Conservation (phyloP, 2,329 filamentous ascomycete genomes). For the Phyllosticta citrichinensis region DNA sequence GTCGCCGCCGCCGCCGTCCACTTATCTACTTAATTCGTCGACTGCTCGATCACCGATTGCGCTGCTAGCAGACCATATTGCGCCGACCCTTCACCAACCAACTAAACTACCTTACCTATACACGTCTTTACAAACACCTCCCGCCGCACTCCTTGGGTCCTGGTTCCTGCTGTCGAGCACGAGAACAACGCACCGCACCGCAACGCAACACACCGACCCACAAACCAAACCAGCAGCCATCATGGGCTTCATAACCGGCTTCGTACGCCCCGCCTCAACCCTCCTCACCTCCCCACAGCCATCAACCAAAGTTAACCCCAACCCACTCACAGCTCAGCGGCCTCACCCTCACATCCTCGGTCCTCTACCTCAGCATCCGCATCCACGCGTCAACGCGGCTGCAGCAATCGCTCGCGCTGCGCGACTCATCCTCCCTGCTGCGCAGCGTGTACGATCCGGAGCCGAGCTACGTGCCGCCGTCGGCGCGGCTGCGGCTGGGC, state of each 20-base stretch:
- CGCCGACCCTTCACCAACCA: neutral
- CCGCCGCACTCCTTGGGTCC: neutral
- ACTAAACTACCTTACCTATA: neutral
- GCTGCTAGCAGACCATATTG: neutral
- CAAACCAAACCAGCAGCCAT: neutral
- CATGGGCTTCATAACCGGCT: constrained; percentile 45
- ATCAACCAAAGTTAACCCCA: neutral
- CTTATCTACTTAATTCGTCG: neutral
- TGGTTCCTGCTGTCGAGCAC: no score
- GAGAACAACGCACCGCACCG: neutral
- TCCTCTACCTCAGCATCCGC: constrained; percentile 29
- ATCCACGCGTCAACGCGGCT: constrained; percentile 38
- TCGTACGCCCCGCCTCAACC: constrained; percentile 27
- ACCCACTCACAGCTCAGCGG: constrained; percentile 35
- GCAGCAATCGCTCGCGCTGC: constrained; percentile 35
- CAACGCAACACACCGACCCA: neutral
- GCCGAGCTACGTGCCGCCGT: constrained; percentile 27
- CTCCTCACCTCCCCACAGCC: neutral
- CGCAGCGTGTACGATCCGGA: constrained; percentile 35
- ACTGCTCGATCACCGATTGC: constrained; percentile 4
- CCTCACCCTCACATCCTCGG: constrained; percentile 39
- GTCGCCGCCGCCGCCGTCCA: neutral
- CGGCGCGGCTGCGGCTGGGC: constrained; percentile 28
- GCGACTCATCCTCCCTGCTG: constrained; percentile 36
- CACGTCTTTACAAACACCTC: neutral